phyloP scores from a whole-genome alignment of 1,139 yeast genomes.

The Schizosaccharomyces versatilis region DNA sequence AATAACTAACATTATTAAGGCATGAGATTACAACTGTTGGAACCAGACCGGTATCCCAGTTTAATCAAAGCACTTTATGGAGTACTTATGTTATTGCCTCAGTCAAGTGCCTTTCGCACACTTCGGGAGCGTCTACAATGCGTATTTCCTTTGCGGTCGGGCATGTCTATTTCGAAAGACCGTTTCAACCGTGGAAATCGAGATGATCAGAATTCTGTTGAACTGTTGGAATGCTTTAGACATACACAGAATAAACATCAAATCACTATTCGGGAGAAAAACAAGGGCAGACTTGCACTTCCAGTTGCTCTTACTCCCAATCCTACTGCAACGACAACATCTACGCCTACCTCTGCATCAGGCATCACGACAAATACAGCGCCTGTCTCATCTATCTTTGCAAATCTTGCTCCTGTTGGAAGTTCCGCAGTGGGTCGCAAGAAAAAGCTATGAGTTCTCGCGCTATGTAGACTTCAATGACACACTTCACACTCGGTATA shows the following conservation, averaged over 20 bases:
- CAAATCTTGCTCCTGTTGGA: too few relatives aligned
- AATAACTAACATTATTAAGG: slow-evolving; percentile 7
- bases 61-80: slow-evolving; percentile 80
- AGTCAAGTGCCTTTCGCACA: slow-evolving; percentile 72
- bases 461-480: too few relatives aligned
- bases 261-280: neutral
- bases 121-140: slow-evolving; percentile 43
- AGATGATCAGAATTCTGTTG: neutral
- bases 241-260: neutral
- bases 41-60: slow-evolving; percentile 65
- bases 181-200: neutral
- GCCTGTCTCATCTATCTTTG: too few relatives aligned
- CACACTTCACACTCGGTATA: too few relatives aligned
- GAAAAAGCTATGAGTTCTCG: too few relatives aligned
- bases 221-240: neutral
- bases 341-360: neutral
- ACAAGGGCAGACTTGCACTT: neutral
- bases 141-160: too few relatives aligned
- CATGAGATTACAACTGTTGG: slow-evolving; percentile 63
- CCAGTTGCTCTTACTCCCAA: neutral
- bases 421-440: too few relatives aligned
- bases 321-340: neutral
- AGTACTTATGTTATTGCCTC: slow-evolving; percentile 81
- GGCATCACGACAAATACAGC: neutral
- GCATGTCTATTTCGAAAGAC: neutral